Conservation (phyloP, 768 basidiomycete species). For the Termitomyces sp. region DNA sequence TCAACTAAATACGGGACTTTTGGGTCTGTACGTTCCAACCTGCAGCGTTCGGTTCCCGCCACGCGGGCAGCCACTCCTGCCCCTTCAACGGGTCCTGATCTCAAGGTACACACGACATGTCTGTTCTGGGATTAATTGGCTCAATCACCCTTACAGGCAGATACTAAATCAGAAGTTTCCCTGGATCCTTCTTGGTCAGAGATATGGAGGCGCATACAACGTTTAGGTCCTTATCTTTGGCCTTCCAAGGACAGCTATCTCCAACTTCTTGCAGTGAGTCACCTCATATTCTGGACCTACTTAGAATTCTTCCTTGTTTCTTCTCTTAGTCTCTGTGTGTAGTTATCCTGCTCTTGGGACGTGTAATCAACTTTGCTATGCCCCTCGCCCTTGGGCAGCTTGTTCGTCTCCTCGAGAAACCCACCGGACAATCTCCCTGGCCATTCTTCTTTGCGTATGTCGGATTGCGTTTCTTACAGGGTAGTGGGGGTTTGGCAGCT, state of each 20-base stretch:
- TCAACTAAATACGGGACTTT: conserved; percentile 75
- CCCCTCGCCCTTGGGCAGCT: conserved; percentile 68
- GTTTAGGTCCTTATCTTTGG: conserved; percentile 80
- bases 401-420: conserved; percentile 50
- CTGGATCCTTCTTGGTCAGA: conserved; percentile 70
- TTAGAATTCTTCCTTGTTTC: background rate
- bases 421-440: conserved; percentile 51
- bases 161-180: conserved; percentile 44
- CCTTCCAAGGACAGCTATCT: conserved; percentile 60
- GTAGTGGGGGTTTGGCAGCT: conserved; percentile 69
- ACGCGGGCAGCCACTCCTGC: conserved; percentile 48
- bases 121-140: background rate
- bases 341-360: conserved; percentile 62
- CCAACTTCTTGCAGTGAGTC: conserved; percentile 62
- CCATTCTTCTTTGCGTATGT: conserved; percentile 64
- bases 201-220: conserved; percentile 55
- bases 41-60: conserved; percentile 46
- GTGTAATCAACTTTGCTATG: conserved; percentile 67
- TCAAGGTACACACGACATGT: conserved; percentile 25
- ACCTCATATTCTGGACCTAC: background rate
- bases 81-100: conserved; percentile 32
- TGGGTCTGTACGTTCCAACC: conserved; percentile 40
- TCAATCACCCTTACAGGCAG: conserved; percentile 20
- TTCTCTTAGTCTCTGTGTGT: conserved; percentile 58
- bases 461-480: conserved; percentile 65